Base-by-base conservation (phyloP, 495 filamentous ascomycete genomes). In the Monascus purpureus region DNA sequence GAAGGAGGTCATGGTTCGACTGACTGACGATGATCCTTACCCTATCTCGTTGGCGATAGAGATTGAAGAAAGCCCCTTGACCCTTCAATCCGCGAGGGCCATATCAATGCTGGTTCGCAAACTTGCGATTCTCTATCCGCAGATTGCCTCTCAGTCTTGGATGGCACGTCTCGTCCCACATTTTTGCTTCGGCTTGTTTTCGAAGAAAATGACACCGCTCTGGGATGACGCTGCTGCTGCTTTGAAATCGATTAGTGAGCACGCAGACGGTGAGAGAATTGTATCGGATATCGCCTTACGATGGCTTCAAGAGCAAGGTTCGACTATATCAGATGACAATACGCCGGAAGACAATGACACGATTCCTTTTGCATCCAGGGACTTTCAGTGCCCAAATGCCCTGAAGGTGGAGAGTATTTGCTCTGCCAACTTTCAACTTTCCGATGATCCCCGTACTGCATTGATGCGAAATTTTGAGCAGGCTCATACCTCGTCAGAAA, bases 181-280 rank as follows among this genome's bases (percentile, higher is more conserved):
- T 9, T 95, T 85, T 42, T 77, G 81, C 43, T 95, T 95, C 48
- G 88, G 87, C 25, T 70, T 95, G 41, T 70, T 93, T 33, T 90
- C 85, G 3, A 75, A 88, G 30, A 81, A 77, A 39, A 60, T 93
- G 34, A 63, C 84, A 4, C 82, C 80, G 11, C 52, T 88, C 13
- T 93, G 85, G 80, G 82, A 93, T 39, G 83, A 93, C 40, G 74
- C 80, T 11, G 70, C 76, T 19, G 67, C 72, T 15, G 74, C 77
- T 11, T 52, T 97, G 46, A 79, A 80, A 41, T 66, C 76, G 16
- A 76, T 96, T 29, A 72, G 76, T 13, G 72, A 81, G 39, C 65
- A 65, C 16, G 71, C 76, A 22, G 57, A 49, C 25, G 83, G 83
- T 3, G 83, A 93, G 43, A 77, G 76, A 19, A 59, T 70, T 16